Percentiles rank a stretch among this genome's conserved stretches.
These are phyloP conservation scores for Macrolepiota dolichaula DNA, from an alignment of 768 basidiomycete species.

Conservation along the genomic window DNA sequence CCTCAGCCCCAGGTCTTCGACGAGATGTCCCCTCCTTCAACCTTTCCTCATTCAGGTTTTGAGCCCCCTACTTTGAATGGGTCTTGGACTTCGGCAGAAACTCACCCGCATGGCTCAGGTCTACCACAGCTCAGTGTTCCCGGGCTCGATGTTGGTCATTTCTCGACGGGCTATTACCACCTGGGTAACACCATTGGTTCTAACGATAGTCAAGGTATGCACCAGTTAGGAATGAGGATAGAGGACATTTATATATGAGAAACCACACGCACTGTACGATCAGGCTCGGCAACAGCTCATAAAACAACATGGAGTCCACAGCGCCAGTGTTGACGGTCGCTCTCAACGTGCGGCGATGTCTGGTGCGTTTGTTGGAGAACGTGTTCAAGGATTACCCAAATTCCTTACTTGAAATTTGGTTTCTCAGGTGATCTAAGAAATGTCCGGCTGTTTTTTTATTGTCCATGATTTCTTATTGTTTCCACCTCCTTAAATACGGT, in stretches of 20 bases:
- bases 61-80: constrained; percentile 1
- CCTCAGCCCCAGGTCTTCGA: constrained; percentile 9
- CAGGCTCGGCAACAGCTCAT: constrained; percentile 3
- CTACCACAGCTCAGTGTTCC: neutral
- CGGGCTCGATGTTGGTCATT: neutral
- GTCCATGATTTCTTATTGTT: too few relatives aligned
- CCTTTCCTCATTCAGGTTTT: neutral
- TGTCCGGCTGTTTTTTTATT: too few relatives aligned
- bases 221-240: constrained; percentile 1
- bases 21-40: neutral
- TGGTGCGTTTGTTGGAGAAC: neutral
- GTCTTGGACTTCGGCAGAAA: neutral
- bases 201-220: neutral
- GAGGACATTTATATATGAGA: constrained; percentile 6
- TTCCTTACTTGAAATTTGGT: constrained; percentile 1
- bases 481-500: too few relatives aligned
- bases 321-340: neutral
- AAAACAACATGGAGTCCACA: constrained; percentile 5
- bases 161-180: constrained; percentile 1
- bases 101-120: constrained; percentile 1
- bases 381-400: neutral
- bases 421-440: too few relatives aligned
- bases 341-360: neutral
- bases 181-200: neutral
- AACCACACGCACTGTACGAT: constrained; percentile 4